A percentile compares a stretch with the other conserved stretches of the same genome.
phyloP scores from a whole-genome alignment of 805 yeast species.

The Wickerhamomyces bovis region DNA sequence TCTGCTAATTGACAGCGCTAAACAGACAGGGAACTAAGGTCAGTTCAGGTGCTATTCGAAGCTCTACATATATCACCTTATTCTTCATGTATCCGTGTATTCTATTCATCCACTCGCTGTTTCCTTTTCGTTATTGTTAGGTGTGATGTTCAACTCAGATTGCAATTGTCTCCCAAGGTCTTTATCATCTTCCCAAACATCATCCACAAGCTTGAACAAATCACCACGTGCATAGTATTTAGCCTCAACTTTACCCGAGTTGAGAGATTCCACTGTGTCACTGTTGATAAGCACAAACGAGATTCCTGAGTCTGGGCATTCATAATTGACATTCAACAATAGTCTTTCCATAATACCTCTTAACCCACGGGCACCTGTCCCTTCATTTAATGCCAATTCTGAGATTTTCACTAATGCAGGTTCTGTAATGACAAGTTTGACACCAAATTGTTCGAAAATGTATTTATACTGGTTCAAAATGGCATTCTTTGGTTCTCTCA shows the following conservation, averaged over 20 bases:
- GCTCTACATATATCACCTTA: too few relatives aligned
- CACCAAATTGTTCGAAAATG: conserved; percentile 47
- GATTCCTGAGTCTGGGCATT: conserved; percentile 53
- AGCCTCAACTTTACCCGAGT: conserved; percentile 30
- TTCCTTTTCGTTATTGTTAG: background rate
- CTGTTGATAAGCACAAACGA: conserved; percentile 43
- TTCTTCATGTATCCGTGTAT: too few relatives aligned
- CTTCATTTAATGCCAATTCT: conserved; percentile 40
- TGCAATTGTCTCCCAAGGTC: conserved; percentile 31
- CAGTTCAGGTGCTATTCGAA: too few relatives aligned
- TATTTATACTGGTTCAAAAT: conserved; percentile 47
- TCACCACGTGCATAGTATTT: conserved; percentile 43
- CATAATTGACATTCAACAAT: conserved; percentile 46
- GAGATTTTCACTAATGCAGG: conserved; percentile 46
- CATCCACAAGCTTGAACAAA: conserved; percentile 33
- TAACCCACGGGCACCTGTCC: conserved; percentile 59
- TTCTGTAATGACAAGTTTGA: conserved; percentile 41
- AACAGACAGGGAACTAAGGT: too few relatives aligned
- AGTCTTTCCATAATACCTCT: conserved; percentile 49
- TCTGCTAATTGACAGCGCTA: too few relatives aligned
- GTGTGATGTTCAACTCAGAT: conserved; percentile 19
- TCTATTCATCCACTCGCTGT: background rate
- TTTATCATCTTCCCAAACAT: conserved; percentile 36
- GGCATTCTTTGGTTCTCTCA: conserved; percentile 52
- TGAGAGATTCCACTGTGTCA: conserved; percentile 36